Base-by-base conservation (phyloP, 352 stramenopile genomes). In the Blastocystis sp. region DNA sequence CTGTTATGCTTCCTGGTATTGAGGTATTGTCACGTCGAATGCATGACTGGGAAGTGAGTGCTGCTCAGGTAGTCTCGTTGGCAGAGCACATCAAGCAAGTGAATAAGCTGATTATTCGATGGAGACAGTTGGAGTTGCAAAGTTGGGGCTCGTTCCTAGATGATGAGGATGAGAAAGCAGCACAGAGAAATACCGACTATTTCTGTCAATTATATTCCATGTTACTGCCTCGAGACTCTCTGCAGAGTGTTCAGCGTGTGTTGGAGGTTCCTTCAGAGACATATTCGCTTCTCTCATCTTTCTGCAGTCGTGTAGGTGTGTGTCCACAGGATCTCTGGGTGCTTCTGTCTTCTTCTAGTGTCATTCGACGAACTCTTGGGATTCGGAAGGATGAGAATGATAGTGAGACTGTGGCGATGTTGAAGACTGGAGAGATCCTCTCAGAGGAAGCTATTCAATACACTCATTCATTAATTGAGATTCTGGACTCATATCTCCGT, bases 31-130 rank as follows among this genome's bases (percentile, higher is more conserved):
- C 99, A 29, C 91, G 93, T 24, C 96, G 98, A 81, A 93, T 96
- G 3, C 96, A 99, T 89, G 96, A 99, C 54, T 99, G 97, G 97
- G 95, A 99, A 85, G 93, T 95, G 65, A 96, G 98, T 88, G 95
- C 95, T 11, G 95, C 95, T 32, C 90, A 92, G 6, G 90, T 94
- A 2, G 96, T 97, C 46, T 93, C 93, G 63, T 93, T 99, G 27
- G 92, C 93, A 4, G 91, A 93, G 24, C 91, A 97, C 86, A 91
- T 99, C 3, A 81, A 89, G 43, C 91, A 94, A 57, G 91, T 99
- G 2, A 97, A 94, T 39, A 90, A 90, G 7, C 90, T 99, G 16
- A 96, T 99, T 14, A 95, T 95, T 39, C 92, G 93, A 19, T 99
- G 97, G 97, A 92, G 97, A 74, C 97, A 97, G 77, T 90, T 99